A percentile compares a stretch with the other conserved stretches of the same genome.
phyloP scores from a whole-genome alignment of 2,329 filamentous ascomycete genomes.

The Aureobasidium sp. region DNA sequence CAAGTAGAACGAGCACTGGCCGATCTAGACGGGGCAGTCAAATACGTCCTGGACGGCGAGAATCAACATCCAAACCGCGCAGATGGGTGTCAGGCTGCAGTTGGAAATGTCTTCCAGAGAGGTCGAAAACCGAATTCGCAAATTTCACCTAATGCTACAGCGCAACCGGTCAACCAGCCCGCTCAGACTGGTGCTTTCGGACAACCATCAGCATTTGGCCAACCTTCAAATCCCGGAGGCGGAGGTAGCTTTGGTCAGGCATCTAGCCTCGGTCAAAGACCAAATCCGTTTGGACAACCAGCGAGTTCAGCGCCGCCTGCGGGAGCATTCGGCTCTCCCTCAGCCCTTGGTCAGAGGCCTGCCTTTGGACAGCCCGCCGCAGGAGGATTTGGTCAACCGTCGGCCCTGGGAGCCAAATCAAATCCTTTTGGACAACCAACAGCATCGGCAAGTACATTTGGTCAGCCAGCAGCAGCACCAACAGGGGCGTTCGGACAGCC shows the following conservation, averaged over 20 bases:
- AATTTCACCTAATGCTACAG: slow-evolving; percentile 13
- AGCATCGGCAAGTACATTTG: background rate
- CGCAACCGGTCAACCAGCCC: background rate
- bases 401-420: background rate
- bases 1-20: slow-evolving; percentile 64
- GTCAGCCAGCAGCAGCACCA: background rate
- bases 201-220: slow-evolving; percentile 14
- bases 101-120: slow-evolving; percentile 1
- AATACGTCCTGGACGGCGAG: slow-evolving; percentile 56
- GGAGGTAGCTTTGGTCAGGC: slow-evolving; percentile 13
- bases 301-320: background rate
- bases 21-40: slow-evolving; percentile 62
- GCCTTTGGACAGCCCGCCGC: slow-evolving; percentile 22
- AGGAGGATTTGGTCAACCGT: slow-evolving; percentile 12
- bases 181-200: slow-evolving; percentile 13
- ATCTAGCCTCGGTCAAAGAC: slow-evolving; percentile 4
- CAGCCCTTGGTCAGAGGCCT: background rate
- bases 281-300: slow-evolving; percentile 9
- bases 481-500: background rate
- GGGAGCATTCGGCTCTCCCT: slow-evolving; percentile 5
- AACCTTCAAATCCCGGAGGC: slow-evolving; percentile 6
- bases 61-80: slow-evolving; percentile 68
- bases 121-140: slow-evolving; percentile 19
- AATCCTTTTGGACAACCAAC: background rate
- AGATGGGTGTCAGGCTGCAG: slow-evolving; percentile 48